Base-by-base conservation (phyloP, 371 early-diverging fungal species). In the Amoeboaphelidium protococcarum region DNA sequence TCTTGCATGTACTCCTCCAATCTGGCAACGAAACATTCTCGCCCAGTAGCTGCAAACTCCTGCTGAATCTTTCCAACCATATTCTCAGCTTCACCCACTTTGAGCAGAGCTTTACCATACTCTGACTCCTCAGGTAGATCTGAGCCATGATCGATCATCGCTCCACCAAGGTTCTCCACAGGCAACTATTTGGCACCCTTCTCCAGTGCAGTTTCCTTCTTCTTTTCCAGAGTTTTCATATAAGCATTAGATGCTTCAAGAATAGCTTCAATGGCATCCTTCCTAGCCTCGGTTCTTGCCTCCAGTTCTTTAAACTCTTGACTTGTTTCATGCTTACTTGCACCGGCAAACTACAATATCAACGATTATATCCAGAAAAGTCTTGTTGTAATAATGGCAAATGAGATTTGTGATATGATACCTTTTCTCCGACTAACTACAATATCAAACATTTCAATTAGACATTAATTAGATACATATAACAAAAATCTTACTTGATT, bases 31-130 rank as follows among this genome's bases (percentile, higher is more conserved):
- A 72, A 75, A 0, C 59, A 62, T 23, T 55, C 58, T 20, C 59
- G 50, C 6, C 31, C n/a, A n/a, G n/a, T n/a, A n/a, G n/a, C n/a
- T 48, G 68, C 64, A 49, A 66, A 65, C 3, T 73, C 72, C 13
- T 60, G 54, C 46, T 80, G 82, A 3, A 65, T 53, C 2, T 51
- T 54, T 1, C 76, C 73, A 25, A 83, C 60, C 25, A 65, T 58
- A 19, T 65, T 66, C 45, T 81, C 73, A 2, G 69, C 65, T 42
- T 69, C 70, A 19, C 82, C 82, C 44, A 73, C 55, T 22, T 61
- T 62, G 25, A 65, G 49, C 40, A 76, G 52, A 6, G 66, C 64
- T 46, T 53, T 49, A 13, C 72, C 73, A 23, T n/a, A 52, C 13
- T 46, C 42, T 16, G 25, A 23, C 24, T 26, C 27, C 19, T 21